Evolutionary conservation across 169 alveolate species (phyloP).

Genomic region (Cyclospora cayetanensis): DNA sequence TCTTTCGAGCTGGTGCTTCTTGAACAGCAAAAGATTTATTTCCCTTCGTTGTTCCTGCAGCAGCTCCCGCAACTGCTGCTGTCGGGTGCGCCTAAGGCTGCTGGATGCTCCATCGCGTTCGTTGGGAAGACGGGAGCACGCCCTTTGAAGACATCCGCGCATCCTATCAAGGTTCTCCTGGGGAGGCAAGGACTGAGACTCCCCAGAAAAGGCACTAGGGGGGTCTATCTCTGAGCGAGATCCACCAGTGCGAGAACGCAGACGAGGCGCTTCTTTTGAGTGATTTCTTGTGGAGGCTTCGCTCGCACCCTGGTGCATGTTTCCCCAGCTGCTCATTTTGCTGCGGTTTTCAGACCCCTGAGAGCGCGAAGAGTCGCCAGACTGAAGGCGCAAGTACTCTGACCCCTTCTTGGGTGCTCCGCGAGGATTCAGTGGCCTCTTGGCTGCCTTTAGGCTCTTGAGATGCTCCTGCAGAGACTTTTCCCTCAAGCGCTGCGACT

Average conservation of each 20-base stretch:
- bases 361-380: not conserved
- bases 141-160: too few species aligned
- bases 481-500: conserved; percentile 11
- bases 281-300: too few species aligned
- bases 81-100: not conserved
- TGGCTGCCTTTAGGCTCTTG: not conserved
- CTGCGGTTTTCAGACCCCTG: not conserved
- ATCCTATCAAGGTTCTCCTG: too few species aligned
- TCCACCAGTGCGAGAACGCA: too few species aligned
- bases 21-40: not conserved
- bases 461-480: not conserved
- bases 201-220: too few species aligned
- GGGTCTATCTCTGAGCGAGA: too few species aligned
- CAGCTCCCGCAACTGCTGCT: conserved; percentile 39
- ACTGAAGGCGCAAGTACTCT: conserved; percentile 2
- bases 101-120: not conserved
- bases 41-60: conserved; percentile 19
- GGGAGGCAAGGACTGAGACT: too few species aligned
- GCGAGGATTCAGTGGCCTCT: not conserved
- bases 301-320: not conserved
- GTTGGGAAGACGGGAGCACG: too few species aligned
- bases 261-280: too few species aligned
- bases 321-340: not conserved
- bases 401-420: not conserved
- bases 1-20: conserved; percentile 34